A percentile compares a stretch with the other conserved stretches of the same genome.
These are phyloP conservation scores for Chaetomium olivaceum DNA, from an alignment of 2,329 filamentous ascomycete genomes.

Conservation along the genomic window DNA sequence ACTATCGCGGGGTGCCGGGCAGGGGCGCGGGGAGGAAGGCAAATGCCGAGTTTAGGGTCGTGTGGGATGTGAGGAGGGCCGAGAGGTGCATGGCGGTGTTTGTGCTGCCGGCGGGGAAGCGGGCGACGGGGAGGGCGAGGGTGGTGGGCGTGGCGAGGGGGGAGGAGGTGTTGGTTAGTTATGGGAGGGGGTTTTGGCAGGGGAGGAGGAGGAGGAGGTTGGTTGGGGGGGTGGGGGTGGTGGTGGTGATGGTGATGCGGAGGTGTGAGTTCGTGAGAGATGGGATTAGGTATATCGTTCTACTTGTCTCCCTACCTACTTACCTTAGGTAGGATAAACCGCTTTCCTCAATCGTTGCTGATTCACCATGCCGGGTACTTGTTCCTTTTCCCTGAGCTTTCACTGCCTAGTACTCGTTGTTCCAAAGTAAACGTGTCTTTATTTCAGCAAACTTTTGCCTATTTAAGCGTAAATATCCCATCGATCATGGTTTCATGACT, in stretches of 20 bases:
- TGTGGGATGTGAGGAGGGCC: constrained; percentile 54
- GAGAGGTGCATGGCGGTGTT: constrained; percentile 61
- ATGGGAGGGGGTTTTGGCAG: constrained; percentile 68
- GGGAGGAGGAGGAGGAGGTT: constrained; percentile 44
- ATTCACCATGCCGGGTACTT: too few relatives aligned
- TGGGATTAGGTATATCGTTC: neutral
- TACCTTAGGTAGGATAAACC: too few relatives aligned
- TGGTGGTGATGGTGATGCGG: neutral
- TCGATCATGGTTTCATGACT: too few relatives aligned
- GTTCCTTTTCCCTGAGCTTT: too few relatives aligned
- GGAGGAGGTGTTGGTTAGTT: constrained; percentile 65
- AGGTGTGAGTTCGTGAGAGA: neutral
- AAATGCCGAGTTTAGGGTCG: constrained; percentile 61
- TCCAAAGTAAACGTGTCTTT: too few relatives aligned
- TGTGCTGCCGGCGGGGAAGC: constrained; percentile 51
- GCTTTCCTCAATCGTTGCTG: too few relatives aligned
- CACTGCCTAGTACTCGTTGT: too few relatives aligned
- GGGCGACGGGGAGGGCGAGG: constrained; percentile 37
- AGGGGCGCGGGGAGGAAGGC: constrained; percentile 40
- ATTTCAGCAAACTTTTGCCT: too few relatives aligned
- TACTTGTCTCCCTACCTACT: neutral
- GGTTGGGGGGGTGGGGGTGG: neutral
- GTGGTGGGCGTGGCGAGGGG: constrained; percentile 53
- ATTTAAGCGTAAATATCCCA: too few relatives aligned
- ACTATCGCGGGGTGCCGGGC: constrained; percentile 60